Percentiles rank a stretch among this genome's conserved stretches.
Conservation (phyloP, 768 basidiomycete species). For the Leccinum rimulosum region DNA sequence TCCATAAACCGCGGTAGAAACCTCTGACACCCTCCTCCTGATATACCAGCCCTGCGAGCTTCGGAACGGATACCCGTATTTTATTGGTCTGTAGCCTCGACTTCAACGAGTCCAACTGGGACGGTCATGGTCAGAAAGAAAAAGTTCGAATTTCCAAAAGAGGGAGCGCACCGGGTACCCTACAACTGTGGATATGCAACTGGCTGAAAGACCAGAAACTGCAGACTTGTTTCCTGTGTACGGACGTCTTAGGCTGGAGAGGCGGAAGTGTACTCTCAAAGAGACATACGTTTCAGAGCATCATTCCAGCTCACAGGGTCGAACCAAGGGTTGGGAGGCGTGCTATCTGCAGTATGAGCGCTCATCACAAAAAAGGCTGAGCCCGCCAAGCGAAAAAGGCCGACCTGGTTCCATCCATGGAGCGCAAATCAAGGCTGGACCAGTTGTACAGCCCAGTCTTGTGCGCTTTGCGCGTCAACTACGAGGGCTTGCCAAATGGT, state of each 20-base stretch:
- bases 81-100: constrained; percentile 87
- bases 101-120: constrained; percentile 89
- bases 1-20: constrained; percentile 88
- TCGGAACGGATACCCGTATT: constrained; percentile 68
- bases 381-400: background rate
- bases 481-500: constrained; percentile 14
- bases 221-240: constrained; percentile 77
- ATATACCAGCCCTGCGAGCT: constrained; percentile 70
- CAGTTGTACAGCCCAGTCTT: constrained; percentile 68
- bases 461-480: constrained; percentile 59
- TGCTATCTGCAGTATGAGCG: constrained; percentile 31
- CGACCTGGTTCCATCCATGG: constrained; percentile 79
- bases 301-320: constrained; percentile 62
- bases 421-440: constrained; percentile 51
- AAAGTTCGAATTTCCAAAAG: background rate
- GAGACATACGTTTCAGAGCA: constrained; percentile 58
- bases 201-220: constrained; percentile 87
- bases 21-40: constrained; percentile 84
- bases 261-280: background rate
- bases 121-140: background rate
- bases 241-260: constrained; percentile 6
- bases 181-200: constrained; percentile 88
- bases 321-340: constrained; percentile 61
- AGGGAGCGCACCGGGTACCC: constrained; percentile 69
- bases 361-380: background rate